A percentile compares a stretch with the other conserved stretches of the same genome.
These are phyloP conservation scores for Penicillium canariense DNA, from an alignment of 495 filamentous ascomycete species.

Conservation along the genomic window DNA sequence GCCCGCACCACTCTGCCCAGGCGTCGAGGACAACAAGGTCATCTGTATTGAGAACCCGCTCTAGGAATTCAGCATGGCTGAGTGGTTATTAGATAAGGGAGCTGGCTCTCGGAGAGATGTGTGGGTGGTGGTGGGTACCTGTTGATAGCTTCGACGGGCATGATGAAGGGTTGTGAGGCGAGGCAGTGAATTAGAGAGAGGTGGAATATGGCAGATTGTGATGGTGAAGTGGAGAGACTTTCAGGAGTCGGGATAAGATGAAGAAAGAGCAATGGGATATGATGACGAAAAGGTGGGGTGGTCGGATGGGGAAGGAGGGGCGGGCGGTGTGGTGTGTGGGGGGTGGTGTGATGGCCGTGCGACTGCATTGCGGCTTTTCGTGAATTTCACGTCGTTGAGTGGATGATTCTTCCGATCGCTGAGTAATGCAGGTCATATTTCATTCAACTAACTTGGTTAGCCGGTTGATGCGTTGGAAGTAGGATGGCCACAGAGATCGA, in stretches of 20 bases:
- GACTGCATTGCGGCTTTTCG: neutral
- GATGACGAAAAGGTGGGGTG: conserved; percentile 1
- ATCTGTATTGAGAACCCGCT: conserved; percentile 28
- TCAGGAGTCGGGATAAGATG: neutral
- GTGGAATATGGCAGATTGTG: neutral
- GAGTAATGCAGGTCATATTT: too few species aligned
- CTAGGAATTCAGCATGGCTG: conserved; percentile 16
- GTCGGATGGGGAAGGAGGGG: neutral
- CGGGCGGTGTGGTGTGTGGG: too few species aligned
- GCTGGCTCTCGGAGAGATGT: neutral
- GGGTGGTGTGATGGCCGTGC: neutral
- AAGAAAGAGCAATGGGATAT: neutral
- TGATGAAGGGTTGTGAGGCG: neutral
- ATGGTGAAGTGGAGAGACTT: neutral
- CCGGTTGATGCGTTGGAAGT: too few species aligned
- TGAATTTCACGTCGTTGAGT: too few species aligned
- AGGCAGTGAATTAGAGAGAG: neutral
- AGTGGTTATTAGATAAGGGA: neutral
- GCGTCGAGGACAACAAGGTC: conserved; percentile 71
- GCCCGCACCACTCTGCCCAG: conserved; percentile 86
- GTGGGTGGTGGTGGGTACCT: neutral
- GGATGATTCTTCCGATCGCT: too few species aligned
- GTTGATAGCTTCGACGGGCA: neutral
- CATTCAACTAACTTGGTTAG: neutral
- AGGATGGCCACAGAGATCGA: too few species aligned